Conservation (phyloP, 768 basidiomycete genomes). For the Tremella mesenterica region DNA sequence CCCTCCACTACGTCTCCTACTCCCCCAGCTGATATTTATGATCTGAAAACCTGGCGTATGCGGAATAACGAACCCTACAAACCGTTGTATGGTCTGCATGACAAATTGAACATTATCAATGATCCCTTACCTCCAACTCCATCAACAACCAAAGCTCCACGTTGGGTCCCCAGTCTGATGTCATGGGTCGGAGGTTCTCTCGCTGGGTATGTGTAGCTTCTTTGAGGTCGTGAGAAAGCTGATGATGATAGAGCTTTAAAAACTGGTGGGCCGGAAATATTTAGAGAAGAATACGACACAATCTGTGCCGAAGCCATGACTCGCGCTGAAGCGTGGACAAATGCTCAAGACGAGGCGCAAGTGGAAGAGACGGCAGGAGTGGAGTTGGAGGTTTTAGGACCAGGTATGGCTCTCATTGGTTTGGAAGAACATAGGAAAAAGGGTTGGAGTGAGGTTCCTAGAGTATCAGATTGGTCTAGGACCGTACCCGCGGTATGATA, state of each 20-base stretch:
- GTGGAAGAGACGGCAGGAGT: conserved; percentile 20
- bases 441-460: conserved; percentile 24
- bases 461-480: conserved; percentile 23
- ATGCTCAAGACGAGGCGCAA: conserved; percentile 19
- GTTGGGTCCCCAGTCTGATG: conserved; percentile 69
- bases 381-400: conserved; percentile 24
- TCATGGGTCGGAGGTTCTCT: conserved; percentile 91
- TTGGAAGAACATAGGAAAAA: conserved; percentile 12
- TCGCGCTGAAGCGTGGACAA: conserved; percentile 45
- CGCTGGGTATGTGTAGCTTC: conserved; percentile 59
- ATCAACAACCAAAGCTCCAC: conserved; percentile 57
- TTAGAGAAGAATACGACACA: conserved; percentile 81
- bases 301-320: conserved; percentile 1
- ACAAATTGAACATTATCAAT: conserved; percentile 73
- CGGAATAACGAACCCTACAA: conserved; percentile 63
- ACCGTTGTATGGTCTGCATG: conserved; percentile 59
- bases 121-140: conserved; percentile 50
- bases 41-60: conserved; percentile 16
- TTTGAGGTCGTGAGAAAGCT: background rate
- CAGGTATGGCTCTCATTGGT: conserved; percentile 22
- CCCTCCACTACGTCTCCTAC: conserved; percentile 7
- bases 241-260: conserved; percentile 59
- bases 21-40: conserved; percentile 6
- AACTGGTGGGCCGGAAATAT: conserved; percentile 71
- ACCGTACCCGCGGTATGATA: background rate